These are phyloP conservation scores for Amanita subjunquillea DNA, from an alignment of 768 basidiomycete genomes.

Conservation along the genomic window DNA sequence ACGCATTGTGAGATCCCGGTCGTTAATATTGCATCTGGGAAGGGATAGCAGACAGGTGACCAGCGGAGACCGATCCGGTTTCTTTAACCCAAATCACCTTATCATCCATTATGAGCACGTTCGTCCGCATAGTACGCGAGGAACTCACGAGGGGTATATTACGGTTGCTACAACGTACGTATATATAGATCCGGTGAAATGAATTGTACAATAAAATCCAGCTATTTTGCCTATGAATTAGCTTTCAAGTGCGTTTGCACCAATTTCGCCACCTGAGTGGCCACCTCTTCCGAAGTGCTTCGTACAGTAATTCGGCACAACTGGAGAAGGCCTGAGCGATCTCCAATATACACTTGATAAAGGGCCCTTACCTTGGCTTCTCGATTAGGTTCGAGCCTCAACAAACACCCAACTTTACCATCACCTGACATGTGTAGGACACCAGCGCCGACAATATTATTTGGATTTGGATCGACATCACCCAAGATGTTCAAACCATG, in stretches of 20 bases:
- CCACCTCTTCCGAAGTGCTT: slow-evolving; percentile 91
- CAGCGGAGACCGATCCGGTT: too few species aligned
- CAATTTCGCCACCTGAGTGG: slow-evolving; percentile 54
- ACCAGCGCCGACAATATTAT: slow-evolving; percentile 91
- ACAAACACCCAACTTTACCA: slow-evolving; percentile 92
- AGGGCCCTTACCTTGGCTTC: slow-evolving; percentile 73
- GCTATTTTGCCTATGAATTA: slow-evolving; percentile 10
- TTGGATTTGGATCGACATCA: slow-evolving; percentile 89
- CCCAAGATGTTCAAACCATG: slow-evolving; percentile 68
- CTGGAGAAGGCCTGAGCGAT: slow-evolving; percentile 26
- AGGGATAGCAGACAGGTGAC: too few species aligned
- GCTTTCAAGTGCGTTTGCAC: slow-evolving; percentile 34
- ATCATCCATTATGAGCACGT: background rate
- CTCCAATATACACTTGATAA: background rate
- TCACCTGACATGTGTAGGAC: slow-evolving; percentile 85
- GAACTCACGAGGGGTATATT: slow-evolving; percentile 34
- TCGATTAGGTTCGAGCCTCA: slow-evolving; percentile 89
- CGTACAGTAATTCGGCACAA: slow-evolving; percentile 89
- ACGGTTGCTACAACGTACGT: slow-evolving; percentile 19
- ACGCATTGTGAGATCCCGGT: too few species aligned
- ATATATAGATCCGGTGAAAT: slow-evolving; percentile 3
- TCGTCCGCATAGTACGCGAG: slow-evolving; percentile 23
- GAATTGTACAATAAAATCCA: slow-evolving; percentile 6
- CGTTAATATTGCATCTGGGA: too few species aligned
- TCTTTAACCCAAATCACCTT: slow-evolving; percentile 11